A percentile compares a stretch with the other conserved stretches of the same genome.
These are phyloP conservation scores for Phytophthora macrochlamydospora DNA, from an alignment of 352 stramenopile genomes.

Conservation along the genomic window DNA sequence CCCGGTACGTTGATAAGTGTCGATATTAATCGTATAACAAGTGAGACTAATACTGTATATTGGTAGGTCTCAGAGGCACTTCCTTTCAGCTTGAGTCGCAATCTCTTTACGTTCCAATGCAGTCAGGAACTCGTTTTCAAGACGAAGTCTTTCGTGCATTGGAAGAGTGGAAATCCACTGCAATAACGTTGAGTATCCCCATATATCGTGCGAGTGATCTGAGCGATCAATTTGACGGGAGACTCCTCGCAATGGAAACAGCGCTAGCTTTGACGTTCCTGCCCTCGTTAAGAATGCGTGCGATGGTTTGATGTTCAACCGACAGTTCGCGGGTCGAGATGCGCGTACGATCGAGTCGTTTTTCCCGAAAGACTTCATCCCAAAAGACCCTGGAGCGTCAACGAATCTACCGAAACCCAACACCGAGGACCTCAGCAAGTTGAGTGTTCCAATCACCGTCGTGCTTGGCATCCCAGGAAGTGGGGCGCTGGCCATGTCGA, in stretches of 20 bases:
- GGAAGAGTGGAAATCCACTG: slow-evolving; percentile 58
- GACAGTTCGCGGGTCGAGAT: slow-evolving; percentile 22
- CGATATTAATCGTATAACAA: not conserved
- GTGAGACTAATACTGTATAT: slow-evolving; percentile 2
- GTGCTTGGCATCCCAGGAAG: slow-evolving; percentile 76
- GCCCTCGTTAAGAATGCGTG: slow-evolving; percentile 28
- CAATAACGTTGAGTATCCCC: slow-evolving; percentile 45
- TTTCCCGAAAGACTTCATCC: slow-evolving; percentile 66
- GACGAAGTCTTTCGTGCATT: slow-evolving; percentile 63
- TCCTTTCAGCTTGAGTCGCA: slow-evolving; percentile 37
- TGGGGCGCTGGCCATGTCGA: slow-evolving; percentile 35
- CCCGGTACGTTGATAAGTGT: slow-evolving; percentile 19
- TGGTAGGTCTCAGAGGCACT: slow-evolving; percentile 43
- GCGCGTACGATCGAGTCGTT: slow-evolving; percentile 30
- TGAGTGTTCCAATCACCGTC: slow-evolving; percentile 58
- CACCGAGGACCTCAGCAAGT: slow-evolving; percentile 27
- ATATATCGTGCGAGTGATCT: slow-evolving; percentile 64
- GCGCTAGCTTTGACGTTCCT: slow-evolving; percentile 20
- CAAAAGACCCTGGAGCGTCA: slow-evolving; percentile 46
- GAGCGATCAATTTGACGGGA: slow-evolving; percentile 39
- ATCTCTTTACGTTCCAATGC: slow-evolving; percentile 54
- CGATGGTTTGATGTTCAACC: slow-evolving; percentile 24
- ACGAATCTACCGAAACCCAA: slow-evolving; percentile 49
- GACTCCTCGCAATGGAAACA: slow-evolving; percentile 41
- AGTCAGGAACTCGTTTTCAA: slow-evolving; percentile 70